These are phyloP conservation scores for Paracorniculantispora psalliotae DNA, from an alignment of 2,329 filamentous ascomycete genomes.

Conservation along the genomic window DNA sequence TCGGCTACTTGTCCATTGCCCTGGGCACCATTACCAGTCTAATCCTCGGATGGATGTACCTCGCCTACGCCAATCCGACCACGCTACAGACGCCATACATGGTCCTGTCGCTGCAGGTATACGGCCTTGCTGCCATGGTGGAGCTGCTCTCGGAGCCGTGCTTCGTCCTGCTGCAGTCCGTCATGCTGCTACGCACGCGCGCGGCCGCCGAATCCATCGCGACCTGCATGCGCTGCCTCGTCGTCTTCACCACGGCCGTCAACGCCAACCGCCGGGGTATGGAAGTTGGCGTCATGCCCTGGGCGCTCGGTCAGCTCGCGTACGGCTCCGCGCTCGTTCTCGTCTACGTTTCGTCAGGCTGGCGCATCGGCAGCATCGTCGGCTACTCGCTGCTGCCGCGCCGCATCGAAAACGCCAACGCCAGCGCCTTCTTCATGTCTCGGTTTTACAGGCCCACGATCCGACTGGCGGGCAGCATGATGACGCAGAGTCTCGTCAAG, in stretches of 20 bases:
- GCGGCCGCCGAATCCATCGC: constrained; percentile 80
- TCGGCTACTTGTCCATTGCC: constrained; percentile 73
- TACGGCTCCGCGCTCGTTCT: constrained; percentile 66
- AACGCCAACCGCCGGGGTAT: constrained; percentile 48
- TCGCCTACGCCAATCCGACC: constrained; percentile 43
- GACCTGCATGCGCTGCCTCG: constrained; percentile 69
- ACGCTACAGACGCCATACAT: constrained; percentile 61
- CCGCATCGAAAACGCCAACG: constrained; percentile 25
- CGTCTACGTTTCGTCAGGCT: constrained; percentile 65
- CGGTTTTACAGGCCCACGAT: constrained; percentile 68
- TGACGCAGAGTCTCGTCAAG: constrained; percentile 83
- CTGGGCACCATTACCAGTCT: constrained; percentile 63
- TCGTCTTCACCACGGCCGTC: constrained; percentile 67
- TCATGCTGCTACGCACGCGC: constrained; percentile 72
- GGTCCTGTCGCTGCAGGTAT: constrained; percentile 45
- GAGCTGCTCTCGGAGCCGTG: constrained; percentile 84
- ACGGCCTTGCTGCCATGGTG: constrained; percentile 54
- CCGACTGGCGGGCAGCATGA: constrained; percentile 72
- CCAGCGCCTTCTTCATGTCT: constrained; percentile 43
- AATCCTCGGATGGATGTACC: constrained; percentile 63
- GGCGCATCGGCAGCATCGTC: constrained; percentile 47
- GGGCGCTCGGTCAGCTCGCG: constrained; percentile 77
- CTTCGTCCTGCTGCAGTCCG: constrained; percentile 82
- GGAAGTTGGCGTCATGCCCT: constrained; percentile 74
- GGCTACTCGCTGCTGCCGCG: constrained; percentile 65